Conservation (phyloP, 2,329 filamentous ascomycete species). For the Fusarium pininemorale region DNA sequence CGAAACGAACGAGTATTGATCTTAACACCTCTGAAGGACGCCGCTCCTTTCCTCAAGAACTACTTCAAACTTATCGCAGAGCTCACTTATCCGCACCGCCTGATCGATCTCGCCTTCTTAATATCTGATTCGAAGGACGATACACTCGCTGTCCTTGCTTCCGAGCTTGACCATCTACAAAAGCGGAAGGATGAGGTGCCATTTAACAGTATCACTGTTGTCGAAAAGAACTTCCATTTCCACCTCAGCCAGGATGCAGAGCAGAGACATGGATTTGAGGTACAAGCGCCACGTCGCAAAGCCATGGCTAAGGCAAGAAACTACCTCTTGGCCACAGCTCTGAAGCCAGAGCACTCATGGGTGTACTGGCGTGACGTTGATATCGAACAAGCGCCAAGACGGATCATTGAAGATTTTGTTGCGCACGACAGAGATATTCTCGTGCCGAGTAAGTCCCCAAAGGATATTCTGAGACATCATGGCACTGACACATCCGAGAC, state of each 20-base stretch:
- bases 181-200: slow-evolving; percentile 80
- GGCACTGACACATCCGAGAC: slow-evolving; percentile 63
- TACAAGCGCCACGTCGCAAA: slow-evolving; percentile 89
- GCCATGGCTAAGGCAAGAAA: slow-evolving; percentile 91
- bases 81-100: slow-evolving; percentile 90
- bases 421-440: slow-evolving; percentile 92
- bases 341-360: slow-evolving; percentile 97
- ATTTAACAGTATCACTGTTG: slow-evolving; percentile 84
- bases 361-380: slow-evolving; percentile 99
- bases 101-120: slow-evolving; percentile 95
- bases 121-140: slow-evolving; percentile 93
- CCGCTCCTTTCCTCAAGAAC: slow-evolving; percentile 80
- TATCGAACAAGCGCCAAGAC: slow-evolving; percentile 87
- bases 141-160: slow-evolving; percentile 84
- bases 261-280: slow-evolving; percentile 84
- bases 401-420: slow-evolving; percentile 94
- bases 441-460: slow-evolving; percentile 80
- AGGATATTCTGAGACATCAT: not conserved
- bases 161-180: slow-evolving; percentile 89
- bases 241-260: slow-evolving; percentile 80
- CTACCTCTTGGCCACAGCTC: slow-evolving; percentile 82
- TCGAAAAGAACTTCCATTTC: slow-evolving; percentile 91
- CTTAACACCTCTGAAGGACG: slow-evolving; percentile 92
- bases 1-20: slow-evolving; percentile 92
- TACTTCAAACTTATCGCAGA: slow-evolving; percentile 94